Conservation (phyloP, 2,329 filamentous ascomycete species). For the Gremmenia infestans region DNA sequence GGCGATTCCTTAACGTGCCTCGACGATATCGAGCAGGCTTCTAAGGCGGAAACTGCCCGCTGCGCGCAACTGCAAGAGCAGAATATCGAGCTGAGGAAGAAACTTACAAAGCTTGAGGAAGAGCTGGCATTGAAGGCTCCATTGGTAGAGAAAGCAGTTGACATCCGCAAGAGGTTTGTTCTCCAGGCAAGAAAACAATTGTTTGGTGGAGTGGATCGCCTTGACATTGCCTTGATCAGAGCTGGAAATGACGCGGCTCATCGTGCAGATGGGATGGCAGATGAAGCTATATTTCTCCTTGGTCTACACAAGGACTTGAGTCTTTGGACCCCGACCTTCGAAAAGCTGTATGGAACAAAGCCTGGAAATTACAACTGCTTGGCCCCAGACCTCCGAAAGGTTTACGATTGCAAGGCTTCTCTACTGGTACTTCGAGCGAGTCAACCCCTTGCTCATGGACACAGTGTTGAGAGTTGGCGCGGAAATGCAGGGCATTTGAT, state of each 20-base stretch:
- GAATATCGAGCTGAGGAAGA: neutral
- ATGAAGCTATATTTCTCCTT: neutral
- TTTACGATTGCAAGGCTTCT: no score
- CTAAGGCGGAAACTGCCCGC: neutral
- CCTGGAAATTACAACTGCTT: neutral
- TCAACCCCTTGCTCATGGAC: no score
- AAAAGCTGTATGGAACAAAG: neutral
- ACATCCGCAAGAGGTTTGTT: neutral
- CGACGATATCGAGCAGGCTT: neutral
- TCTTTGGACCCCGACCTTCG: neutral
- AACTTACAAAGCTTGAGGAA: neutral
- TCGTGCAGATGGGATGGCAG: neutral
- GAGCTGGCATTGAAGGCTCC: neutral
- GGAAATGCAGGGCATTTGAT: neutral
- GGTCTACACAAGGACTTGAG: neutral
- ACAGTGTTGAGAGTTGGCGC: neutral
- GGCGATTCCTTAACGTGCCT: neutral
- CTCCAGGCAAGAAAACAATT: neutral
- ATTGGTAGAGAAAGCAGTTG: slow-evolving; percentile 1
- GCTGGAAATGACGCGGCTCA: slow-evolving; percentile 5
- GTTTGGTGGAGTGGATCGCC: neutral
- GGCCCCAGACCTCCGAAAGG: neutral
- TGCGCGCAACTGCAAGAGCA: neutral
- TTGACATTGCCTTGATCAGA: neutral
- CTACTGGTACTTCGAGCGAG: no score